A percentile compares a stretch with the other conserved stretches of the same genome.
Evolutionary conservation across 345 rosid genomes (phyloP).

Genomic region (Durio zibethinus): DNA sequence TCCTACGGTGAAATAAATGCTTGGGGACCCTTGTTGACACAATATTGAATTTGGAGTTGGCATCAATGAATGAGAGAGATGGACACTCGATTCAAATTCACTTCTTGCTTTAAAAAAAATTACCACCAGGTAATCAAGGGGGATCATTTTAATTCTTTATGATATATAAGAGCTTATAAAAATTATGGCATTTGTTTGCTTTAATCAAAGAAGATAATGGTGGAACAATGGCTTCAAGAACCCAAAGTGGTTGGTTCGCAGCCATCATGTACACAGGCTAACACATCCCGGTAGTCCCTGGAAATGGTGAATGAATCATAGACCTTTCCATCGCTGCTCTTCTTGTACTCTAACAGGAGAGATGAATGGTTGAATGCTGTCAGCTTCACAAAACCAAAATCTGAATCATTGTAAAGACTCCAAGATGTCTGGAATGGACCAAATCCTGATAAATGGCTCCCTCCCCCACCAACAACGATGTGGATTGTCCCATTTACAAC

Average conservation of each 20-base stretch:
- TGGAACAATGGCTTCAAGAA: conserved; percentile 20
- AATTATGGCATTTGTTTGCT: neutral
- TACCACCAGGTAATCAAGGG: too few species aligned
- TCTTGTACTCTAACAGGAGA: conserved; percentile 83
- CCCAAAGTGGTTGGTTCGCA: conserved; percentile 66
- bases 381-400: conserved; percentile 76
- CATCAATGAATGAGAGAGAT: too few species aligned
- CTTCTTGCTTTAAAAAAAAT: too few species aligned
- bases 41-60: too few species aligned
- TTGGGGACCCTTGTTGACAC: too few species aligned
- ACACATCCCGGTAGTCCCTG: conserved; percentile 75
- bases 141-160: too few species aligned
- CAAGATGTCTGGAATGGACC: conserved; percentile 46
- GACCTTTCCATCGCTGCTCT: conserved; percentile 66
- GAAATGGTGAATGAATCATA: conserved; percentile 80
- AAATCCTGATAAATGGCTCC: conserved; percentile 62
- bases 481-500: conserved; percentile 69
- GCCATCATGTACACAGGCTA: conserved; percentile 72
- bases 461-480: conserved; percentile 85
- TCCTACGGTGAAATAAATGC: too few species aligned
- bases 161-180: neutral
- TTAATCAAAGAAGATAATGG: neutral
- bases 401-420: conserved; percentile 73
- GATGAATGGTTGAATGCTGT: conserved; percentile 56
- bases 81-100: too few species aligned